Evolutionary conservation across 306 rosid species (phyloP).

Genomic region (Begonia peltatifolia): DNA sequence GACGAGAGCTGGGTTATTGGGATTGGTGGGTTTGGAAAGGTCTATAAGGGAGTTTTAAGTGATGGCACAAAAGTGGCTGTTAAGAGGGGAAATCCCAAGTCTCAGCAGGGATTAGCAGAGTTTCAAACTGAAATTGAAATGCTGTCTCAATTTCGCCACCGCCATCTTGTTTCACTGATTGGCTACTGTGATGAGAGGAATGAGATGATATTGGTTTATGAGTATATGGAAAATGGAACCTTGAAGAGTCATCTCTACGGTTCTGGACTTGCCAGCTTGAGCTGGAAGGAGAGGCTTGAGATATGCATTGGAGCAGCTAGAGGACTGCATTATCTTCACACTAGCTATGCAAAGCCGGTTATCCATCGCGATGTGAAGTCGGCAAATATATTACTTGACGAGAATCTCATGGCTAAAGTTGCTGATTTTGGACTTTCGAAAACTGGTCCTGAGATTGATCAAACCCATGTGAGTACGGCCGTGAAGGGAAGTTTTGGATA

Average conservation of each 20-base stretch:
- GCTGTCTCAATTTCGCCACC: constrained; percentile 87
- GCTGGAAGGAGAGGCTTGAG: constrained; percentile 83
- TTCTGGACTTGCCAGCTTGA: constrained; percentile 44
- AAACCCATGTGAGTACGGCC: constrained; percentile 81
- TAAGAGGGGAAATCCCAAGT: constrained; percentile 76
- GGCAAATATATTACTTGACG: constrained; percentile 79
- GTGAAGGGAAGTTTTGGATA: constrained; percentile 85
- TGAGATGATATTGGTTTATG: constrained; percentile 84
- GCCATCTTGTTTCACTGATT: constrained; percentile 78
- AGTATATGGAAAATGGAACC: constrained; percentile 88
- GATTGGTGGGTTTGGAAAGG: constrained; percentile 78
- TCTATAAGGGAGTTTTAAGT: constrained; percentile 56
- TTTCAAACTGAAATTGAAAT: constrained; percentile 79
- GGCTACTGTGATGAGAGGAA: constrained; percentile 83
- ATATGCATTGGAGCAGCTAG: constrained; percentile 85
- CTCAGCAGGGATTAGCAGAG: constrained; percentile 78
- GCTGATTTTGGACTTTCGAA: constrained; percentile 85
- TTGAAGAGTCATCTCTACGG: constrained; percentile 85
- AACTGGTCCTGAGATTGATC: constrained; percentile 72
- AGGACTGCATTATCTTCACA: constrained; percentile 93
- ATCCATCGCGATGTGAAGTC: constrained; percentile 90
- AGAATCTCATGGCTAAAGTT: constrained; percentile 86
- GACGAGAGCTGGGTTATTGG: constrained; percentile 78
- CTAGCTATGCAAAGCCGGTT: constrained; percentile 78
- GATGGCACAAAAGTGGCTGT: constrained; percentile 80